phyloP scores from a whole-genome alignment of 352 stramenopile species.

The Globisporangium parvum region DNA sequence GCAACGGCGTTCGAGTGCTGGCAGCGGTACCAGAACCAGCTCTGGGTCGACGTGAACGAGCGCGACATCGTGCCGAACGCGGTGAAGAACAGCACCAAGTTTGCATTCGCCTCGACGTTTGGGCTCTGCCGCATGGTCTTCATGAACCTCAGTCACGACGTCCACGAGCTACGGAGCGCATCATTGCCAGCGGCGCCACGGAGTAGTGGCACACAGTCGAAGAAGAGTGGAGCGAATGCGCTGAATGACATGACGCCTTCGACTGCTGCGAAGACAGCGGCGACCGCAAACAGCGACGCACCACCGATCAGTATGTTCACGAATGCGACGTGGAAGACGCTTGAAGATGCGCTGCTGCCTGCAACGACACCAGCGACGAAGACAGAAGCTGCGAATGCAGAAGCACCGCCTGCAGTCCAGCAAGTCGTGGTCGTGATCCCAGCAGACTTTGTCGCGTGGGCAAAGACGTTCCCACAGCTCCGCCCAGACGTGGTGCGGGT shows the following conservation, averaged over 20 bases:
- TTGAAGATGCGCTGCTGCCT: slow-evolving; percentile 43
- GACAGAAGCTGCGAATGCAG: no score
- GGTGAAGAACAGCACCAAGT: slow-evolving; percentile 54
- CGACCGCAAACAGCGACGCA: not conserved
- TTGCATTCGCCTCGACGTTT: slow-evolving; percentile 33
- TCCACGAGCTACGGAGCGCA: slow-evolving; percentile 21
- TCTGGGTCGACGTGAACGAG: slow-evolving; percentile 57
- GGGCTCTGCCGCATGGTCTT: slow-evolving; percentile 48
- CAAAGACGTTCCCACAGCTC: slow-evolving; percentile 27
- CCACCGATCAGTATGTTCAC: slow-evolving; percentile 35
- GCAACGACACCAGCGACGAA: not conserved
- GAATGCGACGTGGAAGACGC: slow-evolving; percentile 47
- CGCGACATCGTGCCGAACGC: slow-evolving; percentile 39
- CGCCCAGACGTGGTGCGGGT: slow-evolving; percentile 40
- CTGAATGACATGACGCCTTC: not conserved
- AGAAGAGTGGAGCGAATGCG: not conserved
- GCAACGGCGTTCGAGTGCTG: slow-evolving; percentile 54
- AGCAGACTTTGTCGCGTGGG: slow-evolving; percentile 39
- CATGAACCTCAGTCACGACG: slow-evolving; percentile 51
- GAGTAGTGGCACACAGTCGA: slow-evolving; percentile 3
- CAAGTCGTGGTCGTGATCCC: slow-evolving; percentile 49
- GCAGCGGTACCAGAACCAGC: slow-evolving; percentile 77
- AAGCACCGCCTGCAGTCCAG: slow-evolving; percentile 22
- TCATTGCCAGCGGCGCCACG: not conserved
- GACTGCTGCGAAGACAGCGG: not conserved